A percentile compares a stretch with the other conserved stretches of the same genome.
phyloP scores from a whole-genome alignment of 306 rosid species.

The barrel medic (Medicago truncatula) region DNA sequence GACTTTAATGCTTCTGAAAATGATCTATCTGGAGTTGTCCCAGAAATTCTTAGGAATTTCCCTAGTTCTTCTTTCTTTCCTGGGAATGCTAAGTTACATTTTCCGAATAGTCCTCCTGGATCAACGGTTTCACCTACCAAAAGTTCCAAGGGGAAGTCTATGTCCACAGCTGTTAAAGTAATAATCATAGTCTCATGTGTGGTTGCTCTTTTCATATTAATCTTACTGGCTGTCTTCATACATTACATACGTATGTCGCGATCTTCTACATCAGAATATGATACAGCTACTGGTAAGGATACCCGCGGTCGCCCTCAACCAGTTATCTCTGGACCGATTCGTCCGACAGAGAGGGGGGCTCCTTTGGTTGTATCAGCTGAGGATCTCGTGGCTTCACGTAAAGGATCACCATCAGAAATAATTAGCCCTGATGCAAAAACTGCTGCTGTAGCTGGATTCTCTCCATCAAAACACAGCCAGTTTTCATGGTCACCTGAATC shows the following conservation, averaged over 20 bases:
- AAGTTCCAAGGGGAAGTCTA: slow-evolving; percentile 55
- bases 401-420: slow-evolving; percentile 77
- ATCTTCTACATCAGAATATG: slow-evolving; percentile 55
- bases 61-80: slow-evolving; percentile 87
- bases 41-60: slow-evolving; percentile 76
- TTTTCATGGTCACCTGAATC: slow-evolving; percentile 94
- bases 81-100: slow-evolving; percentile 66
- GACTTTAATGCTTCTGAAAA: slow-evolving; percentile 84
- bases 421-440: slow-evolving; percentile 72
- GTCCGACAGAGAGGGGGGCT: slow-evolving; percentile 59
- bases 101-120: slow-evolving; percentile 70
- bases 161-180: slow-evolving; percentile 76
- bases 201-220: slow-evolving; percentile 71
- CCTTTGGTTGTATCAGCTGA: slow-evolving; percentile 83
- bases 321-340: slow-evolving; percentile 55
- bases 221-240: slow-evolving; percentile 82
- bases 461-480: slow-evolving; percentile 84
- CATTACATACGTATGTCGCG: slow-evolving; percentile 80
- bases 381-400: slow-evolving; percentile 77
- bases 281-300: slow-evolving; percentile 58
- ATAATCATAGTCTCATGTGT: slow-evolving; percentile 89
- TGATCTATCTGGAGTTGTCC: slow-evolving; percentile 87
- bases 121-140: slow-evolving; percentile 45
- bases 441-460: slow-evolving; percentile 69
- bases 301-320: slow-evolving; percentile 50